Base-by-base conservation (phyloP, 805 yeast genomes). In the Candida sonorensis region DNA sequence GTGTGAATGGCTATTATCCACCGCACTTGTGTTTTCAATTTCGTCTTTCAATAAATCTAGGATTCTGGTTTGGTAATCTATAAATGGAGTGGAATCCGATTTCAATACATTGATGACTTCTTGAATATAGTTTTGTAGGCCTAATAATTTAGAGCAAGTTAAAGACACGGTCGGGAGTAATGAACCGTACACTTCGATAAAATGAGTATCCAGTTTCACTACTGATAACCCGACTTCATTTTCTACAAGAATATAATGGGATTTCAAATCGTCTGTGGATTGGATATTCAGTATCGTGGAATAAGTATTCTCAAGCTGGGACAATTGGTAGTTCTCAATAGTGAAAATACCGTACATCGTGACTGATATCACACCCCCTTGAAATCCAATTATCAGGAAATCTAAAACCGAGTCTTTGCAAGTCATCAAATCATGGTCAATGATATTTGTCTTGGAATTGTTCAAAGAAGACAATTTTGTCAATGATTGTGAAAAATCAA, bases 21-120 rank as follows among this genome's bases (percentile, higher is more conserved):
- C 33, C 10, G 34, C 30, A 8, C 34, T 30, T 11, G 37, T 33
- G 17, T 40, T 40, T 23, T 50, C 49, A 2, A 51, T 47, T 32
- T 64, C 71, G 17, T 58, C 61, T 19, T 52, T 47, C 18, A 72
- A 41, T 11, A 66, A 44, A 6, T 48, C 54, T 14, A 65, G 40
- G 15, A 61, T 53, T 36, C 59, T 55, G 10, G 42, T 41, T 5
- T 58, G 55, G 36, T 62, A 63, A 18, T 65, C 72, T 1, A 57
- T 37, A 29, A 59, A 66, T 1, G 61, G 53, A 35, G 51, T 62
- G 17, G 55, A 49, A 7, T 62, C 64, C 4, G 45, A 41, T 1
- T 48, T 43, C 4, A 62, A 33, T 14, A 42, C 48, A 0, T 42
- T 47, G 6, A 62, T 36, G 10, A 59, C 44, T 17, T 59, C 65